These are phyloP conservation scores for Phaeophleospora eucalypticola DNA, from an alignment of 2,329 filamentous ascomycete species.

Conservation along the genomic window DNA sequence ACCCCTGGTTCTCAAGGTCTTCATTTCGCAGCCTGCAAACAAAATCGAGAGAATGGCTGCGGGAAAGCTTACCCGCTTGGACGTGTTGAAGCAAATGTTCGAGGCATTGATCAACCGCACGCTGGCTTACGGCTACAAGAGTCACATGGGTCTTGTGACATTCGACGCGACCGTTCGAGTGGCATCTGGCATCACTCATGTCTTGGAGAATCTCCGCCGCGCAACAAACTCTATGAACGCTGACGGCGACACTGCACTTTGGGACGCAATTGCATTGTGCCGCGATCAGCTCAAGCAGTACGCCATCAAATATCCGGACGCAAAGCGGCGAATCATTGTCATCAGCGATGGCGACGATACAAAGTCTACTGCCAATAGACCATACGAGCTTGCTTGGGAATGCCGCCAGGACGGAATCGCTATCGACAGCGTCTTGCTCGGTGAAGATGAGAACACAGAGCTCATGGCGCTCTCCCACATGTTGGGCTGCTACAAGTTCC, in stretches of 20 bases:
- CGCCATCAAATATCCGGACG: slow-evolving; percentile 30
- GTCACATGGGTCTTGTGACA: slow-evolving; percentile 35
- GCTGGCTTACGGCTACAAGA: slow-evolving; percentile 37
- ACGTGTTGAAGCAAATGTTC: slow-evolving; percentile 38
- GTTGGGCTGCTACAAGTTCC: slow-evolving; percentile 37
- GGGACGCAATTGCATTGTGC: slow-evolving; percentile 35
- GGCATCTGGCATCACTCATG: slow-evolving; percentile 29
- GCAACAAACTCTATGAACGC: slow-evolving; percentile 30
- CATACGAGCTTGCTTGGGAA: slow-evolving; percentile 23
- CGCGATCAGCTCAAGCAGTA: slow-evolving; percentile 32
- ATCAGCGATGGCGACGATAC: slow-evolving; percentile 38
- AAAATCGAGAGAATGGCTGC: background rate
- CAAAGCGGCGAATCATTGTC: slow-evolving; percentile 36
- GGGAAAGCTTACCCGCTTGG: slow-evolving; percentile 25
- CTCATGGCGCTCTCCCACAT: slow-evolving; percentile 32
- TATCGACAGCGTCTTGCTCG: slow-evolving; percentile 36
- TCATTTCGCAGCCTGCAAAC: background rate
- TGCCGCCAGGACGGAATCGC: slow-evolving; percentile 28
- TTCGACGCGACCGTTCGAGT: slow-evolving; percentile 30
- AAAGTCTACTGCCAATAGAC: slow-evolving; percentile 24
- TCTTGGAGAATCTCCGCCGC: slow-evolving; percentile 37
- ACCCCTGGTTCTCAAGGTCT: slow-evolving; percentile 24
- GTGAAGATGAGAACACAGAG: slow-evolving; percentile 25
- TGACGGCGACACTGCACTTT: slow-evolving; percentile 35
- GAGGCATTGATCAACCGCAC: slow-evolving; percentile 36